These are phyloP conservation scores for Trichophyton verrucosum DNA, from an alignment of 2,329 filamentous ascomycete species.

Conservation along the genomic window DNA sequence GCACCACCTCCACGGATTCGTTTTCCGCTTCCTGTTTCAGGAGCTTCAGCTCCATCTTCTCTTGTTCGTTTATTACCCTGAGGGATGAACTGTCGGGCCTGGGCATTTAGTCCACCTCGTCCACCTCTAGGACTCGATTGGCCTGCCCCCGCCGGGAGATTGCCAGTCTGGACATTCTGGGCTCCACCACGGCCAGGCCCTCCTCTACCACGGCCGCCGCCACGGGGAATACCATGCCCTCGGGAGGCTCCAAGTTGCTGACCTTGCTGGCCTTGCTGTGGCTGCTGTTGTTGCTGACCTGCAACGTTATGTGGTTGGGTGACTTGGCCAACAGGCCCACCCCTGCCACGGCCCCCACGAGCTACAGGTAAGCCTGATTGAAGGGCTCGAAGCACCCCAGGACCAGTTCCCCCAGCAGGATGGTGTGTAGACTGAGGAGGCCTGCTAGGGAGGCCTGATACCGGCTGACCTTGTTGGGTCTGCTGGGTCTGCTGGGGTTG, in stretches of 20 bases:
- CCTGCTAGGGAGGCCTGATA: conserved; percentile 16
- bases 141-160: conserved; percentile 19
- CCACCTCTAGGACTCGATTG: conserved; percentile 22
- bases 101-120: conserved; percentile 36
- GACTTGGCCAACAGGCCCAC: conserved; percentile 17
- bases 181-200: conserved; percentile 32
- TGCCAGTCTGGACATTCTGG: conserved; percentile 33
- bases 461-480: conserved; percentile 19
- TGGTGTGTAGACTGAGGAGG: conserved; percentile 15
- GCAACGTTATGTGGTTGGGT: conserved; percentile 24
- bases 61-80: conserved; percentile 45
- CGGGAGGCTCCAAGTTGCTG: conserved; percentile 20
- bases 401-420: conserved; percentile 23
- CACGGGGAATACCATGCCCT: conserved; percentile 31
- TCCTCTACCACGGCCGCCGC: conserved; percentile 30
- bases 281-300: conserved; percentile 18
- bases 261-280: conserved; percentile 23
- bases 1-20: conserved; percentile 33
- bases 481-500: conserved; percentile 14
- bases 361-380: conserved; percentile 36
- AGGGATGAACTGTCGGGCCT: conserved; percentile 44
- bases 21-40: conserved; percentile 32
- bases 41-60: conserved; percentile 36
- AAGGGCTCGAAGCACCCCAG: conserved; percentile 31
- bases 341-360: conserved; percentile 28